Evolutionary conservation across 2,329 filamentous ascomycete species (phyloP).

Genomic region (Trichoderma lentiforme): DNA sequence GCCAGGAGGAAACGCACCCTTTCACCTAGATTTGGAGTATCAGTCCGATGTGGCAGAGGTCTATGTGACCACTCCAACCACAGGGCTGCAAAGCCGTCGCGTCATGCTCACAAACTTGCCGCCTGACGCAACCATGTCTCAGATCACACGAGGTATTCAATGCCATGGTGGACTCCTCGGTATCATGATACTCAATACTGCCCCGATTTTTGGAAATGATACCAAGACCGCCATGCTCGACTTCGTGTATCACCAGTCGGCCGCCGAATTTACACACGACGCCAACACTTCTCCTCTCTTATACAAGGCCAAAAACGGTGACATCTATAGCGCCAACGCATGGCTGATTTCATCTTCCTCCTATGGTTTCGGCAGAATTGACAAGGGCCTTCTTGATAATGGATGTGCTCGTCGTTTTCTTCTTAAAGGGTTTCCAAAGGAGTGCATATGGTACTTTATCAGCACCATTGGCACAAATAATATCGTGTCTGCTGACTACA

Average conservation of each 20-base stretch:
- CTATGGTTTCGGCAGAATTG: background rate
- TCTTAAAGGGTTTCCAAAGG: conserved; percentile 22
- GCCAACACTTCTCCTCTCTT: background rate
- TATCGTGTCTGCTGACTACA: conserved; percentile 13
- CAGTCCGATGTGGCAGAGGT: background rate
- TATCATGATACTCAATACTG: conserved; percentile 10
- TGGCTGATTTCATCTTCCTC: conserved; percentile 21
- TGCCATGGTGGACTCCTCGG: conserved; percentile 19
- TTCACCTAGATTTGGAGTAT: background rate
- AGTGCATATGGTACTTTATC: conserved; percentile 25
- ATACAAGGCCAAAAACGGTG: background rate
- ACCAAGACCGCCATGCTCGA: conserved; percentile 23
- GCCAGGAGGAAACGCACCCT: background rate
- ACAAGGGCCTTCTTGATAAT: background rate
- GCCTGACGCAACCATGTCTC: conserved; percentile 24
- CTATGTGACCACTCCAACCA: background rate
- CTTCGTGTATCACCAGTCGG: conserved; percentile 18
- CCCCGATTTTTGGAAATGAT: background rate
- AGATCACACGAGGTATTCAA: conserved; percentile 39
- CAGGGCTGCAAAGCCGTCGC: conserved; percentile 22
- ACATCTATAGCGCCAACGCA: background rate
- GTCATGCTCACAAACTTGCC: conserved; percentile 28
- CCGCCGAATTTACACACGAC: background rate
- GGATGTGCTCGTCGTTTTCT: conserved; percentile 19
- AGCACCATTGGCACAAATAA: conserved; percentile 11